These are phyloP conservation scores for Yarrowia phangngaensis DNA, from an alignment of 805 yeast genomes.

Conservation along the genomic window DNA sequence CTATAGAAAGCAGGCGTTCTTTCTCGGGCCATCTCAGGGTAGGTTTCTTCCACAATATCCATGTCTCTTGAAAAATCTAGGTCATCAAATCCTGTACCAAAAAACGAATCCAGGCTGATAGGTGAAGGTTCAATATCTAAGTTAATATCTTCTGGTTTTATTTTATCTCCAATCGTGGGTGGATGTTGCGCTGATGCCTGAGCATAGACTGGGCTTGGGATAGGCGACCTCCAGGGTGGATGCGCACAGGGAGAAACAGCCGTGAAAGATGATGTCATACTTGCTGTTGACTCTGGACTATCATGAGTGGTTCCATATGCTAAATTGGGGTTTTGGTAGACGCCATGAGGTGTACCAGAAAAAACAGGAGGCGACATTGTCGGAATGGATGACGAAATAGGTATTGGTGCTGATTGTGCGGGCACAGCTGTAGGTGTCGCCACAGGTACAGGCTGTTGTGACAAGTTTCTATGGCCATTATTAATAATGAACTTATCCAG, in stretches of 20 bases:
- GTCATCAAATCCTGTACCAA: constrained; percentile 6
- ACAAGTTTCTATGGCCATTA: constrained; percentile 1
- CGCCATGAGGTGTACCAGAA: background rate
- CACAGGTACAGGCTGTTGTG: background rate
- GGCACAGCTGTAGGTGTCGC: no score
- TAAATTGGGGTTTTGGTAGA: constrained; percentile 13
- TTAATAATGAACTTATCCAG: constrained; percentile 29
- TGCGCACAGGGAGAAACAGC: constrained; percentile 4
- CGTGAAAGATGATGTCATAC: background rate
- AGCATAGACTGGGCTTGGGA: background rate
- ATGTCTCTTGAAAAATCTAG: constrained; percentile 6
- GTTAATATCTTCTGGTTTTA: background rate
- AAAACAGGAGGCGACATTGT: constrained; percentile 2
- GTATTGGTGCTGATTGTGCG: no score
- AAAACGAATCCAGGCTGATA: constrained; percentile 9
- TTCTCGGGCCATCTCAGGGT: constrained; percentile 4
- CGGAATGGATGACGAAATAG: no score
- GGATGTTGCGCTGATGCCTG: background rate
- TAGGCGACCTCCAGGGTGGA: constrained; percentile 12
- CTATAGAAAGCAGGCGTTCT: constrained; percentile 1
- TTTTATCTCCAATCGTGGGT: background rate
- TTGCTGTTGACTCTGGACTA: constrained; percentile 1
- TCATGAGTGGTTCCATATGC: constrained; percentile 1
- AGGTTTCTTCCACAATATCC: constrained; percentile 19
- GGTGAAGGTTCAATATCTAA: constrained; percentile 11